Conservation (phyloP, 805 yeast species). For the Hanseniaspora clermontiae region DNA sequence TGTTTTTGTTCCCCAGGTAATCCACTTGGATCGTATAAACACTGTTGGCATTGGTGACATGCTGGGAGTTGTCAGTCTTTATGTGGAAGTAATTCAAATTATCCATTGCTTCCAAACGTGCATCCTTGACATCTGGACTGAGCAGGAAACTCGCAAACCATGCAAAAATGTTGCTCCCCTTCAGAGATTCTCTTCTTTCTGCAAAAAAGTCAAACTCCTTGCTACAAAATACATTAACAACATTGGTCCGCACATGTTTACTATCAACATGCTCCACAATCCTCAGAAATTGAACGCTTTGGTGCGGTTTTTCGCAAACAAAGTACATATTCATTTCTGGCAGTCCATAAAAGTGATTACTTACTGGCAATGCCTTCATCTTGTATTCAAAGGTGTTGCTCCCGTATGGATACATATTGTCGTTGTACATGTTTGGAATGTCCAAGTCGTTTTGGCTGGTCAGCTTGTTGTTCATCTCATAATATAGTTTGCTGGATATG, state of each 20-base stretch:
- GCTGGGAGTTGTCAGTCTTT: neutral
- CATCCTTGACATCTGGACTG: neutral
- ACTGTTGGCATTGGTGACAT: neutral
- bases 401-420: neutral
- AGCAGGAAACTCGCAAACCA: neutral
- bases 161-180: neutral
- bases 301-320: neutral
- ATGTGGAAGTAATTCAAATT: neutral
- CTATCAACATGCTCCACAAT: neutral
- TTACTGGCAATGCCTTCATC: neutral
- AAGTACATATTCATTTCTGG: constrained; percentile 1
- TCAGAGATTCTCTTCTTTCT: neutral
- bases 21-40: neutral
- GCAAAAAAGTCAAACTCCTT: constrained; percentile 2
- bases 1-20: neutral
- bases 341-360: constrained; percentile 9
- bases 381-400: neutral
- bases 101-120: neutral
- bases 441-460: neutral
- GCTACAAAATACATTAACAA: constrained; percentile 1
- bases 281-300: neutral
- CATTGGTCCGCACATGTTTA: neutral
- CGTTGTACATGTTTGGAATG: constrained; percentile 1
- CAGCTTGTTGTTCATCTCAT: constrained; percentile 3
- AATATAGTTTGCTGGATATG: constrained; percentile 1